Base-by-base conservation (phyloP, 768 basidiomycete species). In the Leccinellum luteum region DNA sequence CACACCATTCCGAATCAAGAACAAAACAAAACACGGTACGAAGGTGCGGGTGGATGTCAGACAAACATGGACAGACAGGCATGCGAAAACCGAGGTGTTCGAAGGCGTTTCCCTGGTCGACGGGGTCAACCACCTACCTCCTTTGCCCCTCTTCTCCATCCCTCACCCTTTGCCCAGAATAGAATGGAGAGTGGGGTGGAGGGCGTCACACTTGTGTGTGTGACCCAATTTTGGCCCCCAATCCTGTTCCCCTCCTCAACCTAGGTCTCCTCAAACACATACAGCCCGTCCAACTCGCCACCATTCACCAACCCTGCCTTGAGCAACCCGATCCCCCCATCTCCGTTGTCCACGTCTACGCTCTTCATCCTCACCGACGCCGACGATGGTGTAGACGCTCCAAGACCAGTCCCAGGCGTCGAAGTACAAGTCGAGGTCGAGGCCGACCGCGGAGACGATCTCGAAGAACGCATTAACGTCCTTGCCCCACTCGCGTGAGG, bases 201-300 rank as follows among this genome's bases (percentile, higher is more conserved):
- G 45, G 45, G 45, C 23, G 14, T 47, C 45, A 12, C 19, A 10
- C 41, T 19, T 43, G 41, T 43, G 35, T 35, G 17, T 17, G 35
- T 17, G 17, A 9, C 35, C 41, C 19, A 43, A 19, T 43, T 8
- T 34, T 6, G 34, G 14, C 41, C 41, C 41, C 7, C 44, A 45
- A 14, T 13, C 44, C 43, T 12, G 4, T 14, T 6, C 35, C 41
- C 41, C 9, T 43, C 41, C 41, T 43, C 41, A 19, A 43, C 31
- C 31, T 52, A 66, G 25, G 59, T 62, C 55, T 59, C 63, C 31
- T 71, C 70, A 60, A 71, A 71, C 52, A 71, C 70, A 44, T 71
- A 71, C 47, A 71, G 32, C 31, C 70, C 70, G 19, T 71, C 70
- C 59, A 71, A 19, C 57, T 71, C 70, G 23, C 70, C 70, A 7